These are phyloP conservation scores for Dryas drummondii DNA, from an alignment of 306 rosid species.

Conservation along the genomic window DNA sequence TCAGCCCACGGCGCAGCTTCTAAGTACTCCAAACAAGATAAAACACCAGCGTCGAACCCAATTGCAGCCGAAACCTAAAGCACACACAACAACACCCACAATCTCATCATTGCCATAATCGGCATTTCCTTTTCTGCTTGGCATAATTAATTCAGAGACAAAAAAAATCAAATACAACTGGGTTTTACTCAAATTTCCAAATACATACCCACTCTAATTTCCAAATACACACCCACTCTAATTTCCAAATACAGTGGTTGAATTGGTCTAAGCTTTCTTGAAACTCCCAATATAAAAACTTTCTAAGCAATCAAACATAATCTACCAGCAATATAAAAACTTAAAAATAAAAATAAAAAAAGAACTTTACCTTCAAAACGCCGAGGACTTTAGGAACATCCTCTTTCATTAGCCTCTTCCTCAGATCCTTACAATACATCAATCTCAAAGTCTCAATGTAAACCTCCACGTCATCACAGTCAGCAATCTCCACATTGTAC, in stretches of 20 bases:
- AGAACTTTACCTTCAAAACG: constrained; percentile 61
- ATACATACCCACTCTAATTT: background rate
- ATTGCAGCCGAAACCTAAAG: constrained; percentile 88
- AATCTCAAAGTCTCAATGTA: constrained; percentile 82
- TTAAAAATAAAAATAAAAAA: background rate
- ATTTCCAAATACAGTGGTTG: no score
- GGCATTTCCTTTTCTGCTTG: constrained; percentile 10
- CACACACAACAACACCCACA: constrained; percentile 16
- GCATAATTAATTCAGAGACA: background rate
- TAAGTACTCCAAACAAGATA: constrained; percentile 93
- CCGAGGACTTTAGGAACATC: constrained; percentile 85
- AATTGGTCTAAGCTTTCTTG: no score
- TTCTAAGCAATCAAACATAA: constrained; percentile 11
- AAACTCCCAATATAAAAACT: background rate
- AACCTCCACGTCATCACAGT: constrained; percentile 89
- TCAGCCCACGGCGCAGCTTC: constrained; percentile 99
- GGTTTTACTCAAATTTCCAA: background rate
- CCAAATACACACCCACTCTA: no score
- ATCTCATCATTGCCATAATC: constrained; percentile 7
- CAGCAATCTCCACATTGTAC: constrained; percentile 80
- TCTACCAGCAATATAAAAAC: background rate
- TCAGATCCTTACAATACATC: constrained; percentile 87
- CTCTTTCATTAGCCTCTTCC: constrained; percentile 85
- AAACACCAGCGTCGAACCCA: constrained; percentile 89
- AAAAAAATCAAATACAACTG: background rate